Percentiles rank a stretch among this genome's conserved stretches.
Evolutionary conservation across 768 basidiomycete species (phyloP).

Genomic region (Xerocomus spinulosus): DNA sequence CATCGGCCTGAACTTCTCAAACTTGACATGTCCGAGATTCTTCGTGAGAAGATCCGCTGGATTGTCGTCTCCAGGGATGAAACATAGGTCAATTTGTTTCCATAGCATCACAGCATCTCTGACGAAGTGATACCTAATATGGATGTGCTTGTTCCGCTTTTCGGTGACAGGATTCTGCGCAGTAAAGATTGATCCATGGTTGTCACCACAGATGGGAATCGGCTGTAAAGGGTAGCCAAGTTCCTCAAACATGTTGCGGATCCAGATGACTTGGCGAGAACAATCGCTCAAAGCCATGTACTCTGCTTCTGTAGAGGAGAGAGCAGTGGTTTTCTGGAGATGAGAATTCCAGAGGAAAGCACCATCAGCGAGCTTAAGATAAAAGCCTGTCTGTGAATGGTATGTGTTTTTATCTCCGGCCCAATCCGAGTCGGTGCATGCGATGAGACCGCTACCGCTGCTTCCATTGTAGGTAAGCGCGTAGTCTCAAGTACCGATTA

Average conservation of each 20-base stretch:
- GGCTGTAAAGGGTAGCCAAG: constrained; percentile 11
- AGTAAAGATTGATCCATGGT: not conserved
- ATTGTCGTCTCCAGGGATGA: too few relatives aligned
- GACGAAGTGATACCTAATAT: too few relatives aligned
- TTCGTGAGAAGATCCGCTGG: too few relatives aligned
- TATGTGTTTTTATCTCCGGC: not conserved
- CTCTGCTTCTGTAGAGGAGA: constrained; percentile 38
- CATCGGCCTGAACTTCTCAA: too few relatives aligned
- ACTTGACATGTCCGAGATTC: too few relatives aligned
- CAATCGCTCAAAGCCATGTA: constrained; percentile 38
- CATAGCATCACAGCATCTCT: too few relatives aligned
- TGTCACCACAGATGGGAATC: constrained; percentile 10
- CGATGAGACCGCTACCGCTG: not conserved
- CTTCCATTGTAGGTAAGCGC: not conserved
- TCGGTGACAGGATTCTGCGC: too few relatives aligned
- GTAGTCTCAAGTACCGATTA: not conserved
- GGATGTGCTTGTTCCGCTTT: too few relatives aligned
- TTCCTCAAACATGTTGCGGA: constrained; percentile 15
- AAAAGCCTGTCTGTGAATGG: not conserved
- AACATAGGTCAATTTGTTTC: too few relatives aligned
- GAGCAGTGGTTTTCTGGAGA: constrained; percentile 11
- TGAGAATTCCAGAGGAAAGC: not conserved
- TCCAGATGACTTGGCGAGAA: constrained; percentile 25
- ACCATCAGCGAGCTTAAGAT: not conserved
- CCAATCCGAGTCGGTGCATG: constrained; percentile 1